phyloP scores from a whole-genome alignment of 2,329 filamentous ascomycete species.

The Fusarium chaquense region DNA sequence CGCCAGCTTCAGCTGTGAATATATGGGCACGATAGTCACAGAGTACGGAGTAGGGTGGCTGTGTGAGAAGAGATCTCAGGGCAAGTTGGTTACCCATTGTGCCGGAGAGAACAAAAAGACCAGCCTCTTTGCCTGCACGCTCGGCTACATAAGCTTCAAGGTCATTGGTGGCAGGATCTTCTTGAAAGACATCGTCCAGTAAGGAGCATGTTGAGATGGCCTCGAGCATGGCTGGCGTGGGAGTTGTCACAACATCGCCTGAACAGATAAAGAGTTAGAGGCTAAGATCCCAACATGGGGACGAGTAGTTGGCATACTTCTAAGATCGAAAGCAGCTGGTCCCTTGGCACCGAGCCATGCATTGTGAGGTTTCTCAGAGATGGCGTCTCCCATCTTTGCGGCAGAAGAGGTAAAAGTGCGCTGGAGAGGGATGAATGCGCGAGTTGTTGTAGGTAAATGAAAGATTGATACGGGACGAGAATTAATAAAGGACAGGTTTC shows the following conservation, averaged over 20 bases:
- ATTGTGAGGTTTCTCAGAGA: slow-evolving; percentile 41
- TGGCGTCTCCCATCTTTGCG: slow-evolving; percentile 31
- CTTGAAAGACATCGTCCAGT: slow-evolving; percentile 84
- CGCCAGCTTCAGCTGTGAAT: slow-evolving; percentile 73
- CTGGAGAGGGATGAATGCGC: background rate
- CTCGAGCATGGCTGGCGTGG: slow-evolving; percentile 82
- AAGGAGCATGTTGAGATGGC: slow-evolving; percentile 81
- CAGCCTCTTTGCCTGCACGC: slow-evolving; percentile 80
- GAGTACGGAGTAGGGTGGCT: slow-evolving; percentile 84
- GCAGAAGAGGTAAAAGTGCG: slow-evolving; percentile 29
- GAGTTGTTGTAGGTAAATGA: background rate
- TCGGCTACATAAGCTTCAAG: slow-evolving; percentile 81
- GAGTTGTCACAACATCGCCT: slow-evolving; percentile 74
- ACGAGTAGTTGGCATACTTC: slow-evolving; percentile 50
- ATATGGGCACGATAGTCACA: slow-evolving; percentile 86
- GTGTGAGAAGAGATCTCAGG: slow-evolving; percentile 79
- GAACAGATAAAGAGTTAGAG: slow-evolving; percentile 33
- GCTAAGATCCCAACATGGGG: background rate
- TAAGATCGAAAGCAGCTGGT: slow-evolving; percentile 55
- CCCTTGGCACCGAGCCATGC: slow-evolving; percentile 56
- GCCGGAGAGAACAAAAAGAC: slow-evolving; percentile 85
- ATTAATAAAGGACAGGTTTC: background rate
- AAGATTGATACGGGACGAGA: background rate
- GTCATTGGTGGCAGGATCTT: slow-evolving; percentile 81
- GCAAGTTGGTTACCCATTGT: slow-evolving; percentile 96